These are phyloP conservation scores for Mycena olivaceomarginata DNA, from an alignment of 768 basidiomycete species.

Conservation along the genomic window DNA sequence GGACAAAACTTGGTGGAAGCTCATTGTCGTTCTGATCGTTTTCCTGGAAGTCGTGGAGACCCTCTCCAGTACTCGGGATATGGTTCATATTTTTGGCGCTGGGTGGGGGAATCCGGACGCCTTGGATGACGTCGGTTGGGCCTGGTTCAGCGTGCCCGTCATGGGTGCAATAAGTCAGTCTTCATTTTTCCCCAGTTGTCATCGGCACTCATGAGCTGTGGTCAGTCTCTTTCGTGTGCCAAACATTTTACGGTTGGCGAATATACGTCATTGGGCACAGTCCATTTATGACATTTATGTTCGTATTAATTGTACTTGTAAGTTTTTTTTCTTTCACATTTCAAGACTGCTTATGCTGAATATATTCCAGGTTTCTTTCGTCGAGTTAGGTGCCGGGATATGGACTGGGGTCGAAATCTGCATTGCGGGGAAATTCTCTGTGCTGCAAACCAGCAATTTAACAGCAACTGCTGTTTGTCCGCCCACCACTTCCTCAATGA, in stretches of 20 bases:
- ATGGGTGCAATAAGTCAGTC: constrained; percentile 30
- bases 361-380: background rate
- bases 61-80: constrained; percentile 4
- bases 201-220: background rate
- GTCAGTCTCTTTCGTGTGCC: constrained; percentile 28
- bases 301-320: constrained; percentile 16
- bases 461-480: constrained; percentile 19
- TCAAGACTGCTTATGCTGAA: background rate
- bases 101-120: constrained; percentile 34
- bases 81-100: constrained; percentile 17
- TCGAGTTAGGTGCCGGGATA: constrained; percentile 20
- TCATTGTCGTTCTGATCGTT: constrained; percentile 25
- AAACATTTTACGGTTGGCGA: constrained; percentile 33
- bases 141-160: constrained; percentile 32
- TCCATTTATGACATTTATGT: background rate
- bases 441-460: constrained; percentile 6
- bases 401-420: constrained; percentile 29
- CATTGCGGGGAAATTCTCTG: constrained; percentile 23
- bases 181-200: no score
- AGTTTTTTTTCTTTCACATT: background rate
- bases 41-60: constrained; percentile 37
- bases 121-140: constrained; percentile 33
- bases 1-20: constrained; percentile 21
- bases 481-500: background rate
- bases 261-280: constrained; percentile 21